Base-by-base conservation (phyloP, 768 basidiomycete species). In the Tulasnella calospora region DNA sequence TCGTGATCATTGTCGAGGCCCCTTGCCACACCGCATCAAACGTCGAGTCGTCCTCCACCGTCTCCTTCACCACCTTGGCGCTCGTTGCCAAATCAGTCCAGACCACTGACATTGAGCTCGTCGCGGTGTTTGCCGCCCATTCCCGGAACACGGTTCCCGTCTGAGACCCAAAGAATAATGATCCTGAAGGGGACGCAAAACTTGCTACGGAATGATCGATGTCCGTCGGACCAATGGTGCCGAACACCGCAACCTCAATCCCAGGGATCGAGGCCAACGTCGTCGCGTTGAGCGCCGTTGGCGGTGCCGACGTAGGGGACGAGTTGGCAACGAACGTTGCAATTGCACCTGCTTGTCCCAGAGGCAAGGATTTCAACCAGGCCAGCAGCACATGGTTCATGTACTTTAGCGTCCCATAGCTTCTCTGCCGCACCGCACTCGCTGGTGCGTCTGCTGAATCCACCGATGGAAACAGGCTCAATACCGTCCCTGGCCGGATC, bases 161-260 rank as follows among this genome's bases (percentile, higher is more conserved):
- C 55, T 86, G 83, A 40, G 90, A 89, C 23, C 91, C 91, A 82
- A 91, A 92, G 81, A 91, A 91, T 47, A 92, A 83, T 1, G 85
- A 80, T 12, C 87, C 88, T 36, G 86, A 85, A 30, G 89, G 83
- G 13, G 86, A 86, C 12, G 87, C 84, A 79, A 91, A 88, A 10
- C 89, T 87, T 27, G 90, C 88, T 33, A 87, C 83, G 9, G 86
- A 86, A 44, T 84, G 87, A 46, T 81, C 80, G 38, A 90, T 82
- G 81, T 92, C 91, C 3, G 86, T 80, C 23, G 87, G 85, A 19
- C 82, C 81, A 35, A 92, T 82, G 19, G 87, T 84, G 8, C 91
- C 91, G 82, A 92, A 91, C n/a, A 92, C 81, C 0, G 90, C 90
- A 4, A 91, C 89, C 83, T 91, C 91, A 46, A 92, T 81, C 0